Percentiles rank a stretch among this genome's conserved stretches.
Conservation (phyloP, 2,329 filamentous ascomycete species). For the Penicillium carneum region DNA sequence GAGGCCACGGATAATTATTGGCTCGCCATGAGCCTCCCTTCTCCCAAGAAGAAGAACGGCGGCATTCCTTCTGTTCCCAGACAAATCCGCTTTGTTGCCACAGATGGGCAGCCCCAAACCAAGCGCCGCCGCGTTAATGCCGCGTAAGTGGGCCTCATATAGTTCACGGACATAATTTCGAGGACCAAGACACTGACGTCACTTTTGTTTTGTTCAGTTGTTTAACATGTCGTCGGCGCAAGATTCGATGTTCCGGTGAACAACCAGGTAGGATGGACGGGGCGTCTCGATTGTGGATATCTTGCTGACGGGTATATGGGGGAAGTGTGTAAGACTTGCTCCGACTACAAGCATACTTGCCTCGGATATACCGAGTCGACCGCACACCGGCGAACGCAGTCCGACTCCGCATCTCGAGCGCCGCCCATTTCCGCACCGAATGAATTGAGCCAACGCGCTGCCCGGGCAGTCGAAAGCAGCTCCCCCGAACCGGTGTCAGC, state of each 20-base stretch:
- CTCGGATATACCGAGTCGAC: conserved; percentile 68
- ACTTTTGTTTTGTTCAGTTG: conserved; percentile 58
- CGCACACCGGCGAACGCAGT: conserved; percentile 44
- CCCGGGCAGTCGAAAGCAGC: conserved; percentile 36
- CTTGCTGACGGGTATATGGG: conserved; percentile 17
- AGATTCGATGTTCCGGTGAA: conserved; percentile 77
- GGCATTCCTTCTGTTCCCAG: conserved; percentile 43
- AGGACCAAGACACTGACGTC: conserved; percentile 21
- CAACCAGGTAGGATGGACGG: conserved; percentile 59
- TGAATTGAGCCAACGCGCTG: conserved; percentile 28
- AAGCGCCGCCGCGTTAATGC: conserved; percentile 81
- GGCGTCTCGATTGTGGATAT: neutral
- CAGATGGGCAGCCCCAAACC: conserved; percentile 79
- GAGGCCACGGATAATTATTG: conserved; percentile 43
- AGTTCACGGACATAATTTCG: neutral
- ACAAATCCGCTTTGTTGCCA: conserved; percentile 79
- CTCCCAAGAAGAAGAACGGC: conserved; percentile 47
- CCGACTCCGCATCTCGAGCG: conserved; percentile 38
- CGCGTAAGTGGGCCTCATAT: conserved; percentile 62
- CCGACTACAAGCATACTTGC: conserved; percentile 73
- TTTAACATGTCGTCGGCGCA: conserved; percentile 76
- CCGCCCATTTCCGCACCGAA: conserved; percentile 29
- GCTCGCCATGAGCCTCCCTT: conserved; percentile 52
- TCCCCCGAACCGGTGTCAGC: conserved; percentile 37
- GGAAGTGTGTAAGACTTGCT: conserved; percentile 71